Evolutionary conservation across 2,329 filamentous ascomycete species (phyloP), one percentile per base, ranked within the genome.

Genomic region (Coccinonectria pachysandricola): DNA sequence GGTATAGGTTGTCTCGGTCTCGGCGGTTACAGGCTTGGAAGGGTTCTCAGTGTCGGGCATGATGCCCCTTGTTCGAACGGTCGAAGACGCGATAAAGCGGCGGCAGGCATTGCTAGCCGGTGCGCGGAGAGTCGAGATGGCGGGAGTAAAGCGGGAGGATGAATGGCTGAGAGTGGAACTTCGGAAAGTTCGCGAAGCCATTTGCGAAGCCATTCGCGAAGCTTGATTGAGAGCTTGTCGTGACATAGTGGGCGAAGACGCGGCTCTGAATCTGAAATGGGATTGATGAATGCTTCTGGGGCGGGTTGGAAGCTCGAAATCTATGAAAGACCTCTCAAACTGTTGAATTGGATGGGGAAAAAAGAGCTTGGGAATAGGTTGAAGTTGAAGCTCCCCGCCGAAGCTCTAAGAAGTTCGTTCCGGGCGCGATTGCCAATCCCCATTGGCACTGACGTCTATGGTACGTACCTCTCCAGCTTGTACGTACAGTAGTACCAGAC

Each of bases 11-110:
- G 37, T 27, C n/a, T 38, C 14, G 23, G 54, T 57, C 26, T 42
- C 62, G 51, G 37, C 52, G 11, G 60, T 49, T 24, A 57, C 50
- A 34, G 65, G 42, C 37, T 65, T 61, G 20, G 57, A 48, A 7
- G 74, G 72, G 31, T 75, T 56, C 20, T 64, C 55, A 5, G 69
- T 67, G 35, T 72, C 65, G n/a, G 75, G 74, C 35, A 68, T 68
- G 42, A 78, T 65, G 34, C 71, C 70, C 43, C 67, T 59, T 42
- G 37, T 27, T n/a, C 35, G 32, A 14, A 35, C 26, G 12, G 44
- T 16, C 8, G 47, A 46, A 15, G 50, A 45, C 12, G 51, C 52
- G 34, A 60, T 51, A 21, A 35, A 35, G 19, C 42, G 48, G 5
- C 38, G 24, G 19, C 35, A 34, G 37, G 14, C 29, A 33, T 19